Evolutionary conservation across 768 basidiomycete species (phyloP).

Genomic region (Leucogyrophana mollusca): DNA sequence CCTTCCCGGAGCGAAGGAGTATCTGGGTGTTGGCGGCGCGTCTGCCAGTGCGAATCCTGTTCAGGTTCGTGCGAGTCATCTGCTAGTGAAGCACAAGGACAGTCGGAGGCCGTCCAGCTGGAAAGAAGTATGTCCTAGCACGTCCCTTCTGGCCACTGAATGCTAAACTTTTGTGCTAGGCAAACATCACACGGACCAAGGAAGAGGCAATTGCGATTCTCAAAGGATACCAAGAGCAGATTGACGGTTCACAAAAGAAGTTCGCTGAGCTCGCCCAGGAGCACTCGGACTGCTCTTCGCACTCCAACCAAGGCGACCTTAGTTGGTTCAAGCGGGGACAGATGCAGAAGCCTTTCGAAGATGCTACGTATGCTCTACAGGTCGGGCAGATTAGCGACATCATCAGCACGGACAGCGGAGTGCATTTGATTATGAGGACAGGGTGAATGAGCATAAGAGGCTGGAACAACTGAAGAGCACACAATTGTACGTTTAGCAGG

Average conservation of each 20-base stretch:
- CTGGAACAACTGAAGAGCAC: too few relatives aligned
- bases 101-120: conserved; percentile 80
- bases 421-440: conserved; percentile 90
- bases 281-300: conserved; percentile 91
- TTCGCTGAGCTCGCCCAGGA: conserved; percentile 74
- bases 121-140: conserved; percentile 60
- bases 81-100: conserved; percentile 87
- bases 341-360: conserved; percentile 99
- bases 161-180: conserved; percentile 37
- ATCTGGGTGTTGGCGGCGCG: conserved; percentile 33
- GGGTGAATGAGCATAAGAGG: conserved; percentile 34
- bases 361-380: conserved; percentile 71
- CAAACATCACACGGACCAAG: conserved; percentile 80
- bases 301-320: conserved; percentile 80
- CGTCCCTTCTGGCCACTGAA: conserved; percentile 1
- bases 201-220: conserved; percentile 88
- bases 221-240: conserved; percentile 57
- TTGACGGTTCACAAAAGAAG: conserved; percentile 48
- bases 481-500: too few relatives aligned
- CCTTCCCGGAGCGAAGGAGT: conserved; percentile 65
- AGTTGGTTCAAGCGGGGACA: conserved; percentile 81
- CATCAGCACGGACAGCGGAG: conserved; percentile 90
- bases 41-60: conserved; percentile 28
- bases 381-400: conserved; percentile 79
- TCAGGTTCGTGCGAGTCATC: conserved; percentile 90